Percentiles rank a stretch among this genome's conserved stretches.
phyloP scores from a whole-genome alignment of 2,329 filamentous ascomycete species.

The Myotisia sp. region DNA sequence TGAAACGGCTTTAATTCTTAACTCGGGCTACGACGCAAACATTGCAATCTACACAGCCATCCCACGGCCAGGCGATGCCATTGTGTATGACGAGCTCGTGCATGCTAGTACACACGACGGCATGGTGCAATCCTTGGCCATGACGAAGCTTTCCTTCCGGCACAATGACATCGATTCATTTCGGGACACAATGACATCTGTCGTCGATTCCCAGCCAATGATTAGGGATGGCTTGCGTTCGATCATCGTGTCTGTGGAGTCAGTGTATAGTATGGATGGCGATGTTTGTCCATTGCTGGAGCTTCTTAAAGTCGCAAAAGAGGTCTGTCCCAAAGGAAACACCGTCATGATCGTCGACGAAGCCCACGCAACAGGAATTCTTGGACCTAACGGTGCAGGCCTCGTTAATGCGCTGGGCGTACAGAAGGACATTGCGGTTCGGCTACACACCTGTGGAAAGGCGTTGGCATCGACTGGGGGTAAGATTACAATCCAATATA shows the following conservation, averaged over 20 bases:
- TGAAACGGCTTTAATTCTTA: slow-evolving; percentile 37
- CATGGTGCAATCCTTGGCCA: slow-evolving; percentile 43
- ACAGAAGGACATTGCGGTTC: slow-evolving; percentile 28
- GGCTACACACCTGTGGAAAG: slow-evolving; percentile 33
- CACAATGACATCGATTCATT: slow-evolving; percentile 24
- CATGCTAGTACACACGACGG: slow-evolving; percentile 59
- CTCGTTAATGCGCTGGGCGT: slow-evolving; percentile 31
- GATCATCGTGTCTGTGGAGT: slow-evolving; percentile 31
- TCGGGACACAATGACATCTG: slow-evolving; percentile 12
- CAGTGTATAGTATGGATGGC: slow-evolving; percentile 37
- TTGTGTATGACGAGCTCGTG: slow-evolving; percentile 53
- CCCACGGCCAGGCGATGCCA: slow-evolving; percentile 38
- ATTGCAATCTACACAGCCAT: slow-evolving; percentile 39
- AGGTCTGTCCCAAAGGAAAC: slow-evolving; percentile 24
- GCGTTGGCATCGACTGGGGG: slow-evolving; percentile 44
- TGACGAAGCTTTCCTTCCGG: slow-evolving; percentile 21
- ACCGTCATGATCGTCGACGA: slow-evolving; percentile 27
- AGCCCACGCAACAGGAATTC: slow-evolving; percentile 32
- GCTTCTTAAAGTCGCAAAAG: slow-evolving; percentile 24
- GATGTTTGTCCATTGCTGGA: slow-evolving; percentile 30
- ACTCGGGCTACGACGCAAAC: slow-evolving; percentile 45
- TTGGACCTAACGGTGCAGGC: slow-evolving; percentile 30
- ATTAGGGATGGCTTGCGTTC: slow-evolving; percentile 19
- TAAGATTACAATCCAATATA: slow-evolving; percentile 20
- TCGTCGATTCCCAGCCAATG: slow-evolving; percentile 16